These are phyloP conservation scores for Zymoseptoria tritici DNA, from an alignment of 2,329 filamentous ascomycete species.

Conservation along the genomic window DNA sequence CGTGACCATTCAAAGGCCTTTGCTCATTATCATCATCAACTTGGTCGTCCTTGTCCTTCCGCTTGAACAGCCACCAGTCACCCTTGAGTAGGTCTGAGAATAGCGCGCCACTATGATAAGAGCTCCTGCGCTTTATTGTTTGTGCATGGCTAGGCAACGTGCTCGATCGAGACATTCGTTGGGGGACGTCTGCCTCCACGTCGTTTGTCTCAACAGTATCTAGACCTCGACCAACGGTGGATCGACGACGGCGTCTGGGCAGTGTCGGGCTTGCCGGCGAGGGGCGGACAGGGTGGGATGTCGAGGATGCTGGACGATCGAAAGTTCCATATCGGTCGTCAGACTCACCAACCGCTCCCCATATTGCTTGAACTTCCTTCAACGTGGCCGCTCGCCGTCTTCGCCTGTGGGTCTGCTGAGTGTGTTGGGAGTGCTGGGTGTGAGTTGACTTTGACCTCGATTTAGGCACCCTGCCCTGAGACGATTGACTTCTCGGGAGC, in stretches of 20 bases:
- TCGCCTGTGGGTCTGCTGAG: constrained; percentile 11
- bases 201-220: constrained; percentile 4
- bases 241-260: constrained; percentile 14
- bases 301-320: constrained; percentile 9
- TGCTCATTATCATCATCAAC: constrained; percentile 2
- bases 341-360: constrained; percentile 25
- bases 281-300: constrained; percentile 2
- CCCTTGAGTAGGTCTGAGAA: constrained; percentile 26
- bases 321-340: constrained; percentile 23
- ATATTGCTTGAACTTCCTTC: constrained; percentile 27
- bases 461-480: constrained; percentile 7
- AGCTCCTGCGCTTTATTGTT: constrained; percentile 13
- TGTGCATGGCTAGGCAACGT: constrained; percentile 14
- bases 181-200: constrained; percentile 1
- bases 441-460: not conserved
- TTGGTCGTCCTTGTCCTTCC: constrained; percentile 15
- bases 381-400: constrained; percentile 27
- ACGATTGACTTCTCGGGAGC: constrained; percentile 9
- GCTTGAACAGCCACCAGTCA: constrained; percentile 24
- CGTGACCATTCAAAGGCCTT: not conserved
- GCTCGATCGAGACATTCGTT: constrained; percentile 12
- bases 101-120: constrained; percentile 22
- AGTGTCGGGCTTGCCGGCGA: constrained; percentile 10
- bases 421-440: not conserved
- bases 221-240: constrained; percentile 14